A percentile compares a stretch with the other conserved stretches of the same genome.
Conservation (phyloP, 805 yeast species). For the Wickerhamomyces ciferrii region DNA sequence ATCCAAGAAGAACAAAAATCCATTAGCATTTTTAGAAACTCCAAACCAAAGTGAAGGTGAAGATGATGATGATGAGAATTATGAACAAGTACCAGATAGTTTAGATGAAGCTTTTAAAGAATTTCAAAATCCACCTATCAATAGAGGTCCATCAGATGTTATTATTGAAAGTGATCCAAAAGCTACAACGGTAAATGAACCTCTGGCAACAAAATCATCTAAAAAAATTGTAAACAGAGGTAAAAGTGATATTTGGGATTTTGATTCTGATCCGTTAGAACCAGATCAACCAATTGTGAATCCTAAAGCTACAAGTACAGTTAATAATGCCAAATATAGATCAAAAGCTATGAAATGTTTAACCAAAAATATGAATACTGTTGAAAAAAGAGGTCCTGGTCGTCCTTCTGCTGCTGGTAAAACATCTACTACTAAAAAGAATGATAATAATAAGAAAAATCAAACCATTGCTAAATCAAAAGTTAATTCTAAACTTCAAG, state of each 20-base stretch:
- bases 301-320: background rate
- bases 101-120: slow-evolving; percentile 3
- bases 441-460: background rate
- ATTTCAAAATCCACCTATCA: background rate
- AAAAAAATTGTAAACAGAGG: background rate
- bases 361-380: background rate
- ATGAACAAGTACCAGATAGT: slow-evolving; percentile 7
- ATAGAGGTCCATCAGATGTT: background rate
- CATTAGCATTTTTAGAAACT: background rate
- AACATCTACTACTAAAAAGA: background rate
- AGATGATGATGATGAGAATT: background rate
- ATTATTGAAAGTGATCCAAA: background rate
- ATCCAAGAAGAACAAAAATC: background rate
- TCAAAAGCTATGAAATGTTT: slow-evolving; percentile 8
- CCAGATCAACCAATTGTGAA: background rate
- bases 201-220: background rate
- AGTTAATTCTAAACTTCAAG: background rate
- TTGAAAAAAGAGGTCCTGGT: background rate
- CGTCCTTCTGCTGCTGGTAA: background rate
- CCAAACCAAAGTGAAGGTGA: background rate
- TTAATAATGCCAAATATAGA: background rate
- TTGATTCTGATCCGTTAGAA: slow-evolving; percentile 13
- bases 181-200: background rate
- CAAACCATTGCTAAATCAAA: background rate
- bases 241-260: slow-evolving; percentile 19